Conservation (phyloP, 306 rosid species). For the Cucurbita maxima region DNA sequence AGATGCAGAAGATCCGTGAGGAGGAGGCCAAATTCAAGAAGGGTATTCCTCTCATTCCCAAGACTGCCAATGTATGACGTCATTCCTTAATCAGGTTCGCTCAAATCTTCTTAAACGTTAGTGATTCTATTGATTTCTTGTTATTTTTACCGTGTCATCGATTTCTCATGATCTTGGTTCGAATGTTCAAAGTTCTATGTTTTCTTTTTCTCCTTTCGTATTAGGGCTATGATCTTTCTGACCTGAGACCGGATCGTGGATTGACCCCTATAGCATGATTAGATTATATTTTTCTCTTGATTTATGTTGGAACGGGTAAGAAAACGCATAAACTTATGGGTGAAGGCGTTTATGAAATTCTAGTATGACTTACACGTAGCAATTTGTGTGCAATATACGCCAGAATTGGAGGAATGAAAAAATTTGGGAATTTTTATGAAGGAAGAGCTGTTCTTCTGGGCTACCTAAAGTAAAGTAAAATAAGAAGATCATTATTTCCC, state of each 20-base stretch:
- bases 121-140: background rate
- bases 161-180: background rate
- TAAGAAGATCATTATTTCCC: background rate
- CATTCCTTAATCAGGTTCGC: slow-evolving; percentile 1
- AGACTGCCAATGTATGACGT: slow-evolving; percentile 49
- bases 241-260: background rate
- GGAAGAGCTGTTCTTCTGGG: background rate
- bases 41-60: slow-evolving; percentile 53
- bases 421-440: background rate
- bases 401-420: background rate
- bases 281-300: background rate
- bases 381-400: background rate
- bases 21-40: slow-evolving; percentile 27
- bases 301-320: background rate
- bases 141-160: background rate
- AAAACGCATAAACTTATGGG: background rate
- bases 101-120: background rate
- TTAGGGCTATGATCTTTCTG: background rate
- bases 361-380: background rate
- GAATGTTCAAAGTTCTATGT: background rate
- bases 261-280: background rate
- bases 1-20: slow-evolving; percentile 87
- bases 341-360: background rate
- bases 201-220: background rate
- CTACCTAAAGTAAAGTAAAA: background rate